Evolutionary conservation across 106 monocot species (phyloP).

Genomic region (Dioscorea alata): DNA sequence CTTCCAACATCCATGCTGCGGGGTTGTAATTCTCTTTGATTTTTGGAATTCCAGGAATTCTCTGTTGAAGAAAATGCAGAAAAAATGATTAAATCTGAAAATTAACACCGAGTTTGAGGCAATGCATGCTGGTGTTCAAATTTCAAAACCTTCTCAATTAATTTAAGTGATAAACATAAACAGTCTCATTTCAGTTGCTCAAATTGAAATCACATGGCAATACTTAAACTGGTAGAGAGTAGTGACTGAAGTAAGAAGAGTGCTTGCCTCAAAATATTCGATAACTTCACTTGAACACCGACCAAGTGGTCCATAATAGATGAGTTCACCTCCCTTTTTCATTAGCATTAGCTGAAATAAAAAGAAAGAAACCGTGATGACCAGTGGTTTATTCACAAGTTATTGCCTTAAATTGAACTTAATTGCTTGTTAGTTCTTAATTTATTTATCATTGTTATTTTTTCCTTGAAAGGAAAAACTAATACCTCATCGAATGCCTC

Average conservation of each 20-base stretch:
- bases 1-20: constrained; percentile 84
- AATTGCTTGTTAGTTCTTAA: too few relatives aligned
- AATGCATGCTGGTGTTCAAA: constrained; percentile 8
- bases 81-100: constrained; percentile 16
- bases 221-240: constrained; percentile 15
- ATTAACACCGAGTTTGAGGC: constrained; percentile 29
- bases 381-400: too few relatives aligned
- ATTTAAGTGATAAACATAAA: not conserved
- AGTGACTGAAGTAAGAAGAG: too few relatives aligned
- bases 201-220: constrained; percentile 4
- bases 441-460: too few relatives aligned
- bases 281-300: too few relatives aligned
- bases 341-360: too few relatives aligned
- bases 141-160: not conserved
- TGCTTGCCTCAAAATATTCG: too few relatives aligned
- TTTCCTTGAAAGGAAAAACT: too few relatives aligned
- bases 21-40: constrained; percentile 79
- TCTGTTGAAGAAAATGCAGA: constrained; percentile 19
- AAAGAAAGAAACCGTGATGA: too few relatives aligned
- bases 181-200: constrained; percentile 22
- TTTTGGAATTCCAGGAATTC: constrained; percentile 53
- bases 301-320: too few relatives aligned
- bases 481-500: constrained; percentile 78
- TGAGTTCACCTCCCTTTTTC: too few relatives aligned
- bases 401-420: too few relatives aligned